These are phyloP conservation scores for Sicyos edulis DNA, from an alignment of 306 rosid genomes.

Conservation along the genomic window DNA sequence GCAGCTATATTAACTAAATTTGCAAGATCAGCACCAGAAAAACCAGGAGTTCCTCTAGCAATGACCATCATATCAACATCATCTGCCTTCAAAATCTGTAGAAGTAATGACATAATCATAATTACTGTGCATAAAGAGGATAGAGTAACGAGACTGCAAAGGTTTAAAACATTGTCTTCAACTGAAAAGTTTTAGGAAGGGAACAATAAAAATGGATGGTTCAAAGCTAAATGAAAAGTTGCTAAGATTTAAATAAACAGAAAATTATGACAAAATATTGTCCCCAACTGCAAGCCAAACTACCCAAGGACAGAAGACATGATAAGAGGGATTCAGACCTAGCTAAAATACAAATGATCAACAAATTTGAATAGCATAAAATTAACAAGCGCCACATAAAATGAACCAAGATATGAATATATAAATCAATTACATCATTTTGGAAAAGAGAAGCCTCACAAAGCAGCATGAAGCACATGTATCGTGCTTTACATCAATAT, in stretches of 20 bases:
- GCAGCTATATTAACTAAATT: constrained; percentile 86
- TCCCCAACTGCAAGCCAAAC: background rate
- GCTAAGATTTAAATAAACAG: constrained; percentile 2
- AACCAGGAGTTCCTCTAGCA: constrained; percentile 84
- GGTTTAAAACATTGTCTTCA: no score
- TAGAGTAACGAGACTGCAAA: no score
- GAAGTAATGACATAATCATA: constrained; percentile 13
- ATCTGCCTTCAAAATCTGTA: constrained; percentile 66
- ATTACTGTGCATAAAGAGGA: background rate
- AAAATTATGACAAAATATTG: background rate
- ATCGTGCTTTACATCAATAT: background rate
- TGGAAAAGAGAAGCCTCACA: background rate
- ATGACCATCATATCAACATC: constrained; percentile 72
- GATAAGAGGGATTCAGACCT: background rate
- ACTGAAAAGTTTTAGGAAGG: background rate
- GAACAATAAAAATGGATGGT: background rate
- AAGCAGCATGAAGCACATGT: constrained; percentile 1
- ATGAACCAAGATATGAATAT: background rate
- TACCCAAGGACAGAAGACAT: background rate
- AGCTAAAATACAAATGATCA: background rate
- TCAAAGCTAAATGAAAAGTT: background rate
- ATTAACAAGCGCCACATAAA: background rate
- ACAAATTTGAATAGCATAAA: background rate
- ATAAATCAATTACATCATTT: background rate
- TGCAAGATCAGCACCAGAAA: constrained; percentile 92